Conservation (phyloP, 352 stramenopile genomes). For the Phytophthora tentaculata region DNA sequence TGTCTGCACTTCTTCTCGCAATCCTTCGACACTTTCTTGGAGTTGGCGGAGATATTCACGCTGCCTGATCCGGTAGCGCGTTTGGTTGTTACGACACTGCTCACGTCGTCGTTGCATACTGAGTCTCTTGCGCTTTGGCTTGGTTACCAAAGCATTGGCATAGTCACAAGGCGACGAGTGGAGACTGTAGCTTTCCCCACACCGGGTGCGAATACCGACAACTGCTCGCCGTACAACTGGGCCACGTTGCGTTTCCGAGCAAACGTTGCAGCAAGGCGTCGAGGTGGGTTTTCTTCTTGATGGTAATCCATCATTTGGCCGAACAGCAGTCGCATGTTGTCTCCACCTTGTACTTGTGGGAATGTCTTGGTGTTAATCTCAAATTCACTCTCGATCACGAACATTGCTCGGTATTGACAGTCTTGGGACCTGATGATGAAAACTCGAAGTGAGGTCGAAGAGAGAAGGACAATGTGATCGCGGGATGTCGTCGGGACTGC, state of each 20-base stretch:
- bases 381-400: not conserved
- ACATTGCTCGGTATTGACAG: not conserved
- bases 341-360: not conserved
- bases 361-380: not conserved
- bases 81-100: conserved; percentile 50
- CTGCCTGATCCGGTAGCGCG: conserved; percentile 44
- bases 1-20: conserved; percentile 27
- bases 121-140: conserved; percentile 32
- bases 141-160: not conserved
- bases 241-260: conserved; percentile 5
- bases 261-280: not conserved
- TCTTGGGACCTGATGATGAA: not conserved
- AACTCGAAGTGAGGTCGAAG: conserved; percentile 8
- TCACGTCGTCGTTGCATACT: conserved; percentile 36
- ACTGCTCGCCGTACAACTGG: not conserved
- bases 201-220: too few relatives aligned
- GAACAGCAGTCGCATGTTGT: not conserved
- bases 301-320: not conserved
- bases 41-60: conserved; percentile 12
- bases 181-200: too few relatives aligned
- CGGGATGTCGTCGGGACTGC: too few relatives aligned
- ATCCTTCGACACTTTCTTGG: conserved; percentile 13
- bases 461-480: conserved; percentile 2
- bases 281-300: conserved; percentile 2
- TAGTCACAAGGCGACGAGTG: too few relatives aligned